phyloP scores from a whole-genome alignment of 345 rosid genomes.

The Cochlearia excelsa region DNA sequence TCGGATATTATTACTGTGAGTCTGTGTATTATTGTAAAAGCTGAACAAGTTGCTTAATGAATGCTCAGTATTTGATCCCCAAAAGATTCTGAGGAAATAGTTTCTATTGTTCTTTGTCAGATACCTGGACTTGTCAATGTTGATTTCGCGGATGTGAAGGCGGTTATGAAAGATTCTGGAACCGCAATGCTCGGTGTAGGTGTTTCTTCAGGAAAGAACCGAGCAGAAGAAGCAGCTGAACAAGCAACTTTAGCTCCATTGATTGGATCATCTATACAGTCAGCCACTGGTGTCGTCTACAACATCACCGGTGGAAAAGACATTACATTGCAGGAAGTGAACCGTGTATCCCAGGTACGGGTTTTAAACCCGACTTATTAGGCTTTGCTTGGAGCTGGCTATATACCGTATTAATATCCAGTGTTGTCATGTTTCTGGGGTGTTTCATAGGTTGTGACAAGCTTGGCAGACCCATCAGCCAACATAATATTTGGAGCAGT shows the following conservation, averaged over 20 bases:
- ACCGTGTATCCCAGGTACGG: constrained; percentile 86
- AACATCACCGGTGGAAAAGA: constrained; percentile 97
- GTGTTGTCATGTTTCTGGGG: constrained; percentile 16
- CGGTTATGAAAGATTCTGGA: constrained; percentile 94
- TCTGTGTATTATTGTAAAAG: constrained; percentile 9
- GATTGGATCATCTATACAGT: constrained; percentile 97
- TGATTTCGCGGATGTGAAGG: constrained; percentile 96
- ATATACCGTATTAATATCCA: constrained; percentile 4
- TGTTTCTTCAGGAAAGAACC: constrained; percentile 92
- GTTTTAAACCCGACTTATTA: background rate
- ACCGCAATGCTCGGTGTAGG: constrained; percentile 99
- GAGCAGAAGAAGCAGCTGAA: constrained; percentile 99
- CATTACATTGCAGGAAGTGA: constrained; percentile 93
- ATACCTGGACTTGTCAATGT: constrained; percentile 97
- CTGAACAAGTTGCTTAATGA: constrained; percentile 14
- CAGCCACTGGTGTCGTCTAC: constrained; percentile 96
- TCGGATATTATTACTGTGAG: constrained; percentile 94
- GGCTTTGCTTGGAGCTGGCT: background rate
- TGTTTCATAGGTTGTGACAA: constrained; percentile 76
- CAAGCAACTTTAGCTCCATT: constrained; percentile 96
- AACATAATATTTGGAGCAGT: constrained; percentile 55
- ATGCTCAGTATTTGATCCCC: constrained; percentile 11
- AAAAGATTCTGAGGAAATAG: constrained; percentile 8
- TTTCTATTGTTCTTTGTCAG: constrained; percentile 41
- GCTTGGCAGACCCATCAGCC: constrained; percentile 97